Conservation (phyloP, 345 rosid genomes). For the Raphanus sativus region DNA sequence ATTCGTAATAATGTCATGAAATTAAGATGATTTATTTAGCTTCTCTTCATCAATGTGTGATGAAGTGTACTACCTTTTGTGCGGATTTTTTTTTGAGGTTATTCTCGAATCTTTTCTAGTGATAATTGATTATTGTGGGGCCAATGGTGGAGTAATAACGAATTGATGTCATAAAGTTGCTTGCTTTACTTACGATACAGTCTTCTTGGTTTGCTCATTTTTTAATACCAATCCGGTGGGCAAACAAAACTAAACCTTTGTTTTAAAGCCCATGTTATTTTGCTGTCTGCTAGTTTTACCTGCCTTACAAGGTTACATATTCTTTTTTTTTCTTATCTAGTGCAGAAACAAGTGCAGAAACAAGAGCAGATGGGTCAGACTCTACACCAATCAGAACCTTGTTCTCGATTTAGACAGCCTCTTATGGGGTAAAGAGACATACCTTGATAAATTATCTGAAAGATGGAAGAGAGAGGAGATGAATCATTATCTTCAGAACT, state of each 20-base stretch:
- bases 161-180: slow-evolving; percentile 29
- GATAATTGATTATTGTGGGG: slow-evolving; percentile 31
- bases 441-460: slow-evolving; percentile 35
- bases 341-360: slow-evolving; percentile 24
- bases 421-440: slow-evolving; percentile 64
- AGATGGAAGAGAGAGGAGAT: slow-evolving; percentile 84
- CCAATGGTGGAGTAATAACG: slow-evolving; percentile 10
- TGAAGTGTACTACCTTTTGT: neutral
- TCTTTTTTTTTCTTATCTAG: slow-evolving; percentile 34
- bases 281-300: slow-evolving; percentile 14
- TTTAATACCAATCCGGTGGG: slow-evolving; percentile 6
- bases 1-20: neutral
- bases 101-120: slow-evolving; percentile 14
- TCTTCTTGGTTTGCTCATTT: slow-evolving; percentile 15
- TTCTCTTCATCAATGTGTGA: neutral
- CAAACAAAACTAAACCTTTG: neutral
- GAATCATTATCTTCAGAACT: slow-evolving; percentile 66
- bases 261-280: slow-evolving; percentile 12
- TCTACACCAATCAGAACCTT: slow-evolving; percentile 24
- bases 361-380: slow-evolving; percentile 37
- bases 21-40: neutral
- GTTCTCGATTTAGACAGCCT: slow-evolving; percentile 36
- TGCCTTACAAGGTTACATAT: slow-evolving; percentile 20
- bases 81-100: neutral
- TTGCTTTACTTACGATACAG: slow-evolving; percentile 9